Evolutionary conservation across 305 asterid genomes (phyloP), one percentile per base, ranked within the genome.

Genomic region (Fraxinus latifolia): DNA sequence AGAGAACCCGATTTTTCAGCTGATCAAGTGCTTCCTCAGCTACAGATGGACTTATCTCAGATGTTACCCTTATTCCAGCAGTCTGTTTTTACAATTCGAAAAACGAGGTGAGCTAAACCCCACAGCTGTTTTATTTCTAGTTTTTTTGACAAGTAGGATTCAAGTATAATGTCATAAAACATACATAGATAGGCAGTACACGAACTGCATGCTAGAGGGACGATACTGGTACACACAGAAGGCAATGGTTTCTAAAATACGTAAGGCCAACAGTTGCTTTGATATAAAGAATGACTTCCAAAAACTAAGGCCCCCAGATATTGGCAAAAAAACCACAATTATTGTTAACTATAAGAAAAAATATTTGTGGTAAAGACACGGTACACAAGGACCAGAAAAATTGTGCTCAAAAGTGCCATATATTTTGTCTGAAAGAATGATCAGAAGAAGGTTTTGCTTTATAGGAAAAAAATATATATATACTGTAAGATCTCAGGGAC

Each of bases 1-100:
- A 77, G 78, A 80, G 79, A 23, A 91, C 78, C 87, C 90, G 86
- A 32, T 79, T 87, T 77, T 84, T 89, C 70, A 96, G 90, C 84
- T 94, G 94, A 79, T 90, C 91, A 37, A 96, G 92, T 83, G 98
- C 98, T 84, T 87, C 97, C 87, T 91, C 98, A 82, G 98, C 99
- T 76, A 85, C 92, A 8, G 91, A 58, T 23, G 81, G 86, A 85
- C 80, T 91, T 77, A 91, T 84, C 82, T 93, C 97, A 25, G 92
- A 83, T 37, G 89, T 73, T 77, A 92, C 87, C 81, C 87, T 87
- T 85, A 96, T 85, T 83, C 99, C 99, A 70, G 98, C 99, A 72
- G 97, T 97, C 98, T 95, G 89, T 78, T 27, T 47, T 81, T 78
- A 39, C 34, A 76, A 80, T 75, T 36, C 73, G 83, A n/a, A 65